These are phyloP conservation scores for Diospyros kaki DNA, from an alignment of 148 eudicot species.

Conservation along the genomic window DNA sequence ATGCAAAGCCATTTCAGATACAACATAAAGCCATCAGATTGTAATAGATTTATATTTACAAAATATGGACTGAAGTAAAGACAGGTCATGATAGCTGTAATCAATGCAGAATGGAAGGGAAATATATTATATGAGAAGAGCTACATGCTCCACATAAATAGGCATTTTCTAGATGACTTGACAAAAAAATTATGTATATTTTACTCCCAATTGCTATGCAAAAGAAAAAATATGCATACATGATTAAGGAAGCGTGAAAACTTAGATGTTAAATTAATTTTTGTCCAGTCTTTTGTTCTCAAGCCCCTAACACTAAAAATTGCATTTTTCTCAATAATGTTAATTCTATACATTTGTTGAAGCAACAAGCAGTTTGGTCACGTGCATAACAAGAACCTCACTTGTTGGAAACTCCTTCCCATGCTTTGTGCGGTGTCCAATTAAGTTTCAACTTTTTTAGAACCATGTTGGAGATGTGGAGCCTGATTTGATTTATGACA, in stretches of 20 bases:
- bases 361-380: too few species aligned
- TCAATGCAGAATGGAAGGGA: neutral
- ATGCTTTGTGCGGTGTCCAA: too few species aligned
- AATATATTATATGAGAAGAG: constrained; percentile 1
- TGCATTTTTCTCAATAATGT: too few species aligned
- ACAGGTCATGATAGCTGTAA: neutral
- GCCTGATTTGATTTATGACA: too few species aligned
- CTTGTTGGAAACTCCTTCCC: too few species aligned
- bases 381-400: too few species aligned
- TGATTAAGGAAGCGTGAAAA: neutral
- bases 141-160: constrained; percentile 5
- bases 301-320: too few species aligned
- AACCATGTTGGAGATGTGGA: too few species aligned
- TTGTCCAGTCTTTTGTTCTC: too few species aligned
- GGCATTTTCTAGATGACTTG: neutral
- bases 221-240: neutral
- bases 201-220: neutral
- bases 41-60: constrained; percentile 9
- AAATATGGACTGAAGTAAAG: neutral
- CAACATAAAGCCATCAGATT: constrained; percentile 7
- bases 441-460: too few species aligned
- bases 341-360: too few species aligned
- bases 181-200: neutral
- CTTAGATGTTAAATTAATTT: too few species aligned
- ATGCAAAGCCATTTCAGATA: constrained; percentile 9